Conservation (phyloP, 2,329 filamentous ascomycete species). For the Sclerotiophoma versabilis region DNA sequence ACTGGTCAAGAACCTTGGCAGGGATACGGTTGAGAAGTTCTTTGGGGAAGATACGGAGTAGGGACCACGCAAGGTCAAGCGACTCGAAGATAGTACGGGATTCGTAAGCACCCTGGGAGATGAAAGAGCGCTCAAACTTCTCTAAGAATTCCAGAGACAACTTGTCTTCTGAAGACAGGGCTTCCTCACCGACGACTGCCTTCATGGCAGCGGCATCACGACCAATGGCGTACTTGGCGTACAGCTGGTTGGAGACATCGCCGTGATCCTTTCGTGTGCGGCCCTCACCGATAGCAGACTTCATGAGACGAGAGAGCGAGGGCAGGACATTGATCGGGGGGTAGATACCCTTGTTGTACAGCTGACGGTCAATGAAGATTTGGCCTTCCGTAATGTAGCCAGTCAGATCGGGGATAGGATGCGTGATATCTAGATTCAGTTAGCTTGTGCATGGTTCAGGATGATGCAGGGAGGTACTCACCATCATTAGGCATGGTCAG, state of each 20-base stretch:
- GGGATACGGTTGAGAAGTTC: conserved; percentile 88
- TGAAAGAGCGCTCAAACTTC: conserved; percentile 97
- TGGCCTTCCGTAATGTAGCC: conserved; percentile 99
- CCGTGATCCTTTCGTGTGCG: conserved; percentile 97
- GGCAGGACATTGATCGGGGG: conserved; percentile 98
- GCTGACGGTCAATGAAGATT: conserved; percentile 93
- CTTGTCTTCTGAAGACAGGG: conserved; percentile 94
- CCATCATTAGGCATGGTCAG: conserved; percentile 99
- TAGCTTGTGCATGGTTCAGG: conserved; percentile 11
- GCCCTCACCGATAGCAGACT: conserved; percentile 97
- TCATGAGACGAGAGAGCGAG: conserved; percentile 98
- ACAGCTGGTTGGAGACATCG: conserved; percentile 98
- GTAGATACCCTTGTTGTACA: conserved; percentile 97
- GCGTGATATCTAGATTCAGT: conserved; percentile 78
- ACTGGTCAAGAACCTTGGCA: conserved; percentile 61
- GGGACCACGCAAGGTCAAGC: conserved; percentile 92
- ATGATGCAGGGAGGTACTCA: conserved; percentile 41
- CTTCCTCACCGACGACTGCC: conserved; percentile 98
- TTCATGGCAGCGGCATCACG: conserved; percentile 99
- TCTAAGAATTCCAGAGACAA: conserved; percentile 97
- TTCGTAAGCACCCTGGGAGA: conserved; percentile 91
- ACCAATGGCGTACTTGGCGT: conserved; percentile 99
- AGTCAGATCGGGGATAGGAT: conserved; percentile 97
- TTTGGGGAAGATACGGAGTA: conserved; percentile 97
- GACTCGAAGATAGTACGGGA: conserved; percentile 90